phyloP scores from a whole-genome alignment of 805 yeast genomes.

The Candida caryicola region DNA sequence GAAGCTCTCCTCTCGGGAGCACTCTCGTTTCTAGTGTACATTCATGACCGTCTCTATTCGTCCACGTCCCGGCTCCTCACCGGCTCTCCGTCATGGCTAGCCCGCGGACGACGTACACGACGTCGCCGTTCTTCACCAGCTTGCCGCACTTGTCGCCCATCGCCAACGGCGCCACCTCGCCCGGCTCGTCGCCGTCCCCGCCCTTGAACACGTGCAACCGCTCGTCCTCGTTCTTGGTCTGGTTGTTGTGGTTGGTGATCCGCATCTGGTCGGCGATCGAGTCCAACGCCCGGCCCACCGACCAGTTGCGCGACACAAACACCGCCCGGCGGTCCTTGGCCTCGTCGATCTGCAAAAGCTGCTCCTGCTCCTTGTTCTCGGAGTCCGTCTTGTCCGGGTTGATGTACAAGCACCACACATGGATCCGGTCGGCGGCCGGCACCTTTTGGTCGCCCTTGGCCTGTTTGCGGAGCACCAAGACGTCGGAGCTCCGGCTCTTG shows the following conservation, averaged over 20 bases:
- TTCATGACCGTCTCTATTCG: too few species aligned
- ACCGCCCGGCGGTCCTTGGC: constrained; percentile 32
- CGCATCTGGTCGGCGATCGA: constrained; percentile 45
- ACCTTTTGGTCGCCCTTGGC: constrained; percentile 56
- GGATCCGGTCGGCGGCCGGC: constrained; percentile 42
- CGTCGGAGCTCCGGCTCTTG: constrained; percentile 22
- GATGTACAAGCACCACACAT: constrained; percentile 47
- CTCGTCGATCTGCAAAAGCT: constrained; percentile 21
- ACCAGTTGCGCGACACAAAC: constrained; percentile 55
- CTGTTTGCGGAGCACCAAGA: constrained; percentile 39
- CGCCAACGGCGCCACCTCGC: constrained; percentile 15
- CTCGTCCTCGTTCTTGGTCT: constrained; percentile 37
- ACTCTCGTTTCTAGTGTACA: too few species aligned
- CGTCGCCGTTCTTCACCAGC: constrained; percentile 48
- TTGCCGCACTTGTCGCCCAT: constrained; percentile 35
- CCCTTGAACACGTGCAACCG: constrained; percentile 48
- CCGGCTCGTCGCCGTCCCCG: constrained; percentile 25
- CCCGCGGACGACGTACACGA: constrained; percentile 52
- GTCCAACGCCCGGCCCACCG: constrained; percentile 58
- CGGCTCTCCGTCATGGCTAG: too few species aligned
- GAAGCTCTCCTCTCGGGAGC: too few species aligned
- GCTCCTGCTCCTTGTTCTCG: constrained; percentile 16
- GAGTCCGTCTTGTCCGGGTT: constrained; percentile 19
- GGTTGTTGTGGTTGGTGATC: constrained; percentile 50
- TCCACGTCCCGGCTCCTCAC: too few species aligned